Percentiles rank a stretch among this genome's conserved stretches.
These are phyloP conservation scores for Verticillium isaacii DNA, from an alignment of 2,329 filamentous ascomycete species.

Conservation along the genomic window DNA sequence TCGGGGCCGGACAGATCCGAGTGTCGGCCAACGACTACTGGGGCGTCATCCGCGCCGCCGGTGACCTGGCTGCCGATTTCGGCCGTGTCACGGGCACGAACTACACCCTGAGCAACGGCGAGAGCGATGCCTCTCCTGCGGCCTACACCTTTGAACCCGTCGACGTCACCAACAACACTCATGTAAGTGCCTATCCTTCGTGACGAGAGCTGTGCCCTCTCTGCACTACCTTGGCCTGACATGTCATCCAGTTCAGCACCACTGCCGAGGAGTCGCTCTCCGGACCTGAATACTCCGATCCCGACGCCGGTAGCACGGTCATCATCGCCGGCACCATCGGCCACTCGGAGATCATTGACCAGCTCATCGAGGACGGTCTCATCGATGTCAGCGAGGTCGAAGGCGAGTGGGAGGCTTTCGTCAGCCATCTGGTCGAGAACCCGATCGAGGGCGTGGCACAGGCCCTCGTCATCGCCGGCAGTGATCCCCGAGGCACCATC, in stretches of 20 bases:
- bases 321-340: constrained; percentile 68
- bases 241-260: constrained; percentile 31
- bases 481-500: constrained; percentile 60
- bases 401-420: constrained; percentile 67
- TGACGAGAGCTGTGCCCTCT: neutral
- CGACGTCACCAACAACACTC: constrained; percentile 40
- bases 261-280: constrained; percentile 34
- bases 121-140: constrained; percentile 27
- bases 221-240: neutral
- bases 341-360: constrained; percentile 57
- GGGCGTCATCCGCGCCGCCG: constrained; percentile 62
- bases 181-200: constrained; percentile 25
- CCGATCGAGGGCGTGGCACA: constrained; percentile 51
- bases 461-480: constrained; percentile 64
- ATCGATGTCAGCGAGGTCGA: constrained; percentile 53
- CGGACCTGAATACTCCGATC: constrained; percentile 38
- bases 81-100: constrained; percentile 65
- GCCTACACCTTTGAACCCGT: constrained; percentile 37
- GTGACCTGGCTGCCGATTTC: constrained; percentile 65
- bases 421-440: constrained; percentile 51
- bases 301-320: constrained; percentile 40
- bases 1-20: constrained; percentile 42
- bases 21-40: constrained; percentile 59
- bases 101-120: constrained; percentile 51
- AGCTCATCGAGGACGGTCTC: constrained; percentile 47